Base-by-base conservation (phyloP, 2,329 filamentous ascomycete species). In the Coleophoma eucalyptorum region DNA sequence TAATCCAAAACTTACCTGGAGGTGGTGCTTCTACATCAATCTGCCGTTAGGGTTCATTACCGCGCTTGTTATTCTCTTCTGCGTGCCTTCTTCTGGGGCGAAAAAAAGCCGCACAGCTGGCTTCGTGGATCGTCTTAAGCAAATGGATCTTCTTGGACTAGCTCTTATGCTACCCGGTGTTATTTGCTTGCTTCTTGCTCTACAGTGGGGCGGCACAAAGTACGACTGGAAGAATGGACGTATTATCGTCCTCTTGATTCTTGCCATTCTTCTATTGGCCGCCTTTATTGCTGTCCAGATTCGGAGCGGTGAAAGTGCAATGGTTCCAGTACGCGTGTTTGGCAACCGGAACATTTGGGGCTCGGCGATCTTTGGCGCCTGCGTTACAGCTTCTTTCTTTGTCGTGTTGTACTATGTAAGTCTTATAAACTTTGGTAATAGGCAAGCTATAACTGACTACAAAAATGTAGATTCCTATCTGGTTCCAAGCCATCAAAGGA, bases 401-500 rank as follows among this genome's bases (percentile, higher is more conserved):
- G 48, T 62, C 49, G 55, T 63, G 40, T 26, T 37, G n/a, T 54
- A 54, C 43, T 54, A 56, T 43, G 38, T 43, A 43, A 16, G 40
- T n/a, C 19, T n/a, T 10, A 19, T 6, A 2, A 31, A 46, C 26
- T n/a, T 4, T n/a, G 10, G 12, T 71, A 46, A 67, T 68, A 54
- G 56, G 65, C 42, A 58, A 68, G 42, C 58, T 8, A 8, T 26
- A 72, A 15, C 40, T 43, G 6, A 43, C 40, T 73, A 69, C 50
- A 72, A 69, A 51, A 50, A 3, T 21, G 5, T 21, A 43, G 40
- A 43, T 75, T 2, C 72, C 73, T 0, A 70, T 74, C 51, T 75
- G 67, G 64, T 75, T 75, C 59, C 72, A 76, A 44, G 70, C 69
- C 6, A 69, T 75, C 51, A 67, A 70, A 34, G 67, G 65, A 15